These are phyloP conservation scores for Eremochloa ophiuroides DNA, from an alignment of 176 grass and related monocot species.

Conservation along the genomic window DNA sequence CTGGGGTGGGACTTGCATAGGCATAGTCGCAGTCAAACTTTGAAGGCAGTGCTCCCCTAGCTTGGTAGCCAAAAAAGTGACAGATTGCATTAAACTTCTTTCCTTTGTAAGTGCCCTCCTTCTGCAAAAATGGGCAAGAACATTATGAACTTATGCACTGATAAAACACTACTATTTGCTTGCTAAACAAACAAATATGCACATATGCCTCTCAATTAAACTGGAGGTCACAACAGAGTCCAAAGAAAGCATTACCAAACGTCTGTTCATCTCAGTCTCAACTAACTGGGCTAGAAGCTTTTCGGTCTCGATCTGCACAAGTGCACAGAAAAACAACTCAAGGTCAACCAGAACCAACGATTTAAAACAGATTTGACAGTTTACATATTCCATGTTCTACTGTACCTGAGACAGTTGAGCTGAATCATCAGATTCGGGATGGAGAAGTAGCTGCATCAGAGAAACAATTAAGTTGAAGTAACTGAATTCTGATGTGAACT, in stretches of 20 bases:
- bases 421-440: conserved; percentile 94
- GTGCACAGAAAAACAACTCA: conserved; percentile 30
- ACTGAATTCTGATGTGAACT: conserved; percentile 1
- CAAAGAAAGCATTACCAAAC: conserved; percentile 61
- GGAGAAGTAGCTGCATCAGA: conserved; percentile 75
- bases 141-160: conserved; percentile 15
- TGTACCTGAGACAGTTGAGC: conserved; percentile 97
- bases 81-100: conserved; percentile 99
- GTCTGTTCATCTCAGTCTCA: conserved; percentile 90
- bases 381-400: conserved; percentile 18
- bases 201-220: conserved; percentile 8
- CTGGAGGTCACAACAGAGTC: not conserved
- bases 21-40: conserved; percentile 99
- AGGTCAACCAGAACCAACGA: conserved; percentile 2
- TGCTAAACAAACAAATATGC: not conserved
- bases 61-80: conserved; percentile 99
- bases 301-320: conserved; percentile 89
- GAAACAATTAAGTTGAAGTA: conserved; percentile 17
- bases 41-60: conserved; percentile 90
- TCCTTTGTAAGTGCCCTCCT: conserved; percentile 94
- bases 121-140: conserved; percentile 47
- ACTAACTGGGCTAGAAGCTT: conserved; percentile 98
- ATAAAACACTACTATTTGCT: not conserved
- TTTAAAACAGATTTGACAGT: conserved; percentile 5
- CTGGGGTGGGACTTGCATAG: conserved; percentile 57